Evolutionary conservation across 441 rosid genomes (phyloP), one percentile per base, ranked within the genome.

Genomic region (Arabidopsis hybrid): DNA sequence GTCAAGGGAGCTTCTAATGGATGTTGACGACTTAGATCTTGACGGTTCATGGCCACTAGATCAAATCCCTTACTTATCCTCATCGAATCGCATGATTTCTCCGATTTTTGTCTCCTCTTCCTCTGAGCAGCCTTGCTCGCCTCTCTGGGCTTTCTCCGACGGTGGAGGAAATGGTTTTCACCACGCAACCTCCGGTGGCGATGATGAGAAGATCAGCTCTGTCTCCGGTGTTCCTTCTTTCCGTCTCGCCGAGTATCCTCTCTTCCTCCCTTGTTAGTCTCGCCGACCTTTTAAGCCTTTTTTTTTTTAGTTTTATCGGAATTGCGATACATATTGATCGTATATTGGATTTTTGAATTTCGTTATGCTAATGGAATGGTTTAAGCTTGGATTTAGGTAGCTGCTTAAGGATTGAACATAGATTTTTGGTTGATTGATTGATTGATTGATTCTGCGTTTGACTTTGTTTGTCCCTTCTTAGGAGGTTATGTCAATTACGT

Each of bases 121-220:
- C 39, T 67, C 94, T 8, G 97, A 89, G 13, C 96, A 75, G 73
- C 96, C 97, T 51, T 81, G 83, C 63, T 91, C 98, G 7, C 97
- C 98, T 79, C 92, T 94, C 11, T 91, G 95, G 95, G 89, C 90
- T 50, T 94, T 94, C 82, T 84, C 97, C 40, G 96, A 88, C 61
- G 71, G 76, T 52, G 69, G 77, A 17, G 74, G 80, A 32, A 65
- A 60, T 60, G 63, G 31, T 38, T 8, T 34, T 18, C 9, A 60
- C 32, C 45, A 58, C 52, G 51, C 51, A 0, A 51, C 16, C 36
- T 59, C 3, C 36, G 67, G 16, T n/a, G 21, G 8, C 1, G 73
- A 69, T 3, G 75, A 71, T 38, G 76, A 79, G 78, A 70, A 60
- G 35, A 46, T 43, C 50, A 36, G 59, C 72, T 60, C 76, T 57